phyloP scores from a whole-genome alignment of 345 rosid genomes.

The Corymbia maculata region DNA sequence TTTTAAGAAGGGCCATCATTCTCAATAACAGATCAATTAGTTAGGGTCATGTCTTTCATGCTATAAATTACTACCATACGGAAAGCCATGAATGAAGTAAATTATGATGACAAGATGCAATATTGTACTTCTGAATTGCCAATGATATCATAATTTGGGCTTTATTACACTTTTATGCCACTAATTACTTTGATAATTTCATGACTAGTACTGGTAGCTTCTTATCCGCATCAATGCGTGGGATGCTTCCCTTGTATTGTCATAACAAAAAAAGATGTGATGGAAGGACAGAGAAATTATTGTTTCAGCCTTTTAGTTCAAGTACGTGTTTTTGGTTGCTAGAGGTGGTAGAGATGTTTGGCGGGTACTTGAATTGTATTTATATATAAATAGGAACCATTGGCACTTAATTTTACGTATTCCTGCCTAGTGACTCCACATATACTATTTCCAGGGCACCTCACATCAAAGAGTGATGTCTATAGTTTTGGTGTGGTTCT shows the following conservation, averaged over 20 bases:
- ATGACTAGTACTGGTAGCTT: too few species aligned
- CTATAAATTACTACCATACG: not conserved
- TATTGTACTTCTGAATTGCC: too few species aligned
- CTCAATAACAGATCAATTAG: not conserved
- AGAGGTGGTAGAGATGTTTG: not conserved
- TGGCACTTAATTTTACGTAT: rapidly evolving
- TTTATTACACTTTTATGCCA: not conserved
- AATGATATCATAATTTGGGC: too few species aligned
- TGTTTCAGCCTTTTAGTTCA: not conserved
- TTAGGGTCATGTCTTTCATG: not conserved
- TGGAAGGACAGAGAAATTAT: not conserved
- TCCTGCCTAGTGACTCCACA: not conserved
- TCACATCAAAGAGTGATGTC: conserved; percentile 65
- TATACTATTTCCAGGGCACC: conserved; percentile 21
- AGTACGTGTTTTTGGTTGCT: not conserved
- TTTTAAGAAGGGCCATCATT: not conserved
- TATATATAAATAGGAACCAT: rapidly evolving
- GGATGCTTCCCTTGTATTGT: not conserved
- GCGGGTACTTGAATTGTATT: not conserved
- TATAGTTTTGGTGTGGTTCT: conserved; percentile 75
- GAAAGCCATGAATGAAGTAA: too few species aligned
- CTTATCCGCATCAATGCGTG: rapidly evolving
- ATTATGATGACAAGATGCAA: not conserved
- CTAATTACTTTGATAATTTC: not conserved
- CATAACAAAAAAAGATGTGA: too few species aligned